Base-by-base conservation (phyloP, 2,329 filamentous ascomycete species). In the Eurotiales sp. region DNA sequence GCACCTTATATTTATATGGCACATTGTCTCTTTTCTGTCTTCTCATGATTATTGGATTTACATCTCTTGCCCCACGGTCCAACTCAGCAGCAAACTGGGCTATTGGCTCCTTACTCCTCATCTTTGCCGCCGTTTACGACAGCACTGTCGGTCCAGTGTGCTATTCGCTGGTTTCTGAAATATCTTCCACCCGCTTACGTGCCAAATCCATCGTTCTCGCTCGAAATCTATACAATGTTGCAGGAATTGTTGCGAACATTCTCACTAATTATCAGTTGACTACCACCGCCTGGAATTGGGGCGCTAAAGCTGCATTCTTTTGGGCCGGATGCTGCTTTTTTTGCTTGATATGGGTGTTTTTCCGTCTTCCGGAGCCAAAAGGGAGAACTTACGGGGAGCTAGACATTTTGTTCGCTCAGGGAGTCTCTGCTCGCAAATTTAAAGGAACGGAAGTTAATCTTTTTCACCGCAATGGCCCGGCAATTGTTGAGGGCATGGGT, bases 401-500 rank as follows among this genome's bases (percentile, higher is more conserved):
- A 17, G 71, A 73, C 54, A 59, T 71, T 8, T 45, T 74, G 47
- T 75, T 75, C 91, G 0, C 90, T 89, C 0, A 89, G 56, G 74
- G 79, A 1, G 73, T 92, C 22, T 78, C 79, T 57, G 87, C 88
- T 7, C 77, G 88, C 61, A 86, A 90, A 61, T 95, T 93, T 65
- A 79, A 82, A 2, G 68, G 56, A 25, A 80, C 80, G 0, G 57
- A 73, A 27, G 75, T 83, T 2, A 77, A 83, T 65, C 78, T 81
- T 6, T 83, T 82, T 53, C 14, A 42, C 17, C 19, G 19, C 8
- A 42, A 3, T 15, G 40, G 40, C 12, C 40, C 40, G 8, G 40
- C 40, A 12, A 14, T 42, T 42, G 40, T 42, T 42, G 40, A 42
- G n/a, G 40, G 23, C n/a, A n/a, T n/a, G n/a, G n/a, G n/a, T n/a